Percentiles rank a stretch among this genome's conserved stretches.
Conservation (phyloP, 176 grass and related monocot species). For the Musa itinerans region DNA sequence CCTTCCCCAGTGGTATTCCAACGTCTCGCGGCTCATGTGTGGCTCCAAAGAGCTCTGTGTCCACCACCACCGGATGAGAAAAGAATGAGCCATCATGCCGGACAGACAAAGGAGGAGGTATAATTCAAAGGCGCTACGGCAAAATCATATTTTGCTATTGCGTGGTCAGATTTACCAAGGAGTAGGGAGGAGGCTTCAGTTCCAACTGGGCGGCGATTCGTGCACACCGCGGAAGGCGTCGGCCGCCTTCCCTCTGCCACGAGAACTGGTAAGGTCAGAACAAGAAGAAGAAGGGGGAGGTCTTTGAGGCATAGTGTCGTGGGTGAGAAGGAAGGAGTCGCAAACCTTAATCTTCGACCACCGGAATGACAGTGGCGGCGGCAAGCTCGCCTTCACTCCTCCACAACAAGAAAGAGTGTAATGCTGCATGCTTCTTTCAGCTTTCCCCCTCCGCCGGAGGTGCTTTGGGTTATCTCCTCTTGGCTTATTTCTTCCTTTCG, state of each 20-base stretch:
- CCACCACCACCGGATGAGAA: not conserved
- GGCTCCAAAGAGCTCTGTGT: conserved; percentile 63
- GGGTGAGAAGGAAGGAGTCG: too few species aligned
- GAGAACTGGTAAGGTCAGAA: not conserved
- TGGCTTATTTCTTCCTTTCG: too few species aligned
- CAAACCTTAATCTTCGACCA: too few species aligned
- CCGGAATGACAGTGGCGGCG: too few species aligned
- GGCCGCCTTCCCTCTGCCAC: not conserved
- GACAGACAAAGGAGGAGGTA: not conserved
- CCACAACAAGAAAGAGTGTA: too few species aligned
- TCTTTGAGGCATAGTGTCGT: too few species aligned
- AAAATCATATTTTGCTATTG: not conserved
- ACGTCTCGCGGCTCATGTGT: conserved; percentile 65
- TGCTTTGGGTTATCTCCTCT: too few species aligned
- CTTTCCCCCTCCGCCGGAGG: too few species aligned
- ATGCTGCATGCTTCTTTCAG: too few species aligned
- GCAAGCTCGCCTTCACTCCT: too few species aligned
- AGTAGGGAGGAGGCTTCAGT: conserved; percentile 54
- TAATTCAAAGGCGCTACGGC: not conserved
- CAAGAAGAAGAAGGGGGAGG: not conserved
- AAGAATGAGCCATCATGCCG: not conserved
- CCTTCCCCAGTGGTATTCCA: conserved; percentile 63
- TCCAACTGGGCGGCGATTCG: conserved; percentile 29
- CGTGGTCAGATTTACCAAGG: conserved; percentile 22
- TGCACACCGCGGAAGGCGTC: not conserved